These are phyloP conservation scores for Aspergillus cristatus DNA, from an alignment of 495 filamentous ascomycete genomes.

Conservation along the genomic window DNA sequence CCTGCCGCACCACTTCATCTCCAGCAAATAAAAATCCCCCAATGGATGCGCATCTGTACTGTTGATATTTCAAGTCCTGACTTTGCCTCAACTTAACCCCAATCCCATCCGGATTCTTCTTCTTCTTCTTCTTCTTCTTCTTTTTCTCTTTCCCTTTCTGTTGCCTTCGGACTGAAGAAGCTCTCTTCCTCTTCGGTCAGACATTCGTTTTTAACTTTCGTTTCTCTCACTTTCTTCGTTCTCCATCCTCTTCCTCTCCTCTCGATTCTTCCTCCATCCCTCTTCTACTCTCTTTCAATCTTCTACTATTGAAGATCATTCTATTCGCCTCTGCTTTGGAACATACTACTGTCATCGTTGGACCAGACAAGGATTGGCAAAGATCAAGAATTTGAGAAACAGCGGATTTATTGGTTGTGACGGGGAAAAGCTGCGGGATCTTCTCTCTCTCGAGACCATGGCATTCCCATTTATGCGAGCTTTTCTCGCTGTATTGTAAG, in stretches of 20 bases:
- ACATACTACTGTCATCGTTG: neutral
- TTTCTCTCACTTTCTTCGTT: neutral
- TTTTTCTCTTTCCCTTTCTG: conserved; percentile 7
- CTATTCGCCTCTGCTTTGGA: neutral
- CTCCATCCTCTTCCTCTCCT: neutral
- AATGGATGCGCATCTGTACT: conserved; percentile 13
- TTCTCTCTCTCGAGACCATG: conserved; percentile 19
- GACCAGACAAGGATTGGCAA: neutral
- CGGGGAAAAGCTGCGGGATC: neutral
- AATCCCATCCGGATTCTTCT: conserved; percentile 2
- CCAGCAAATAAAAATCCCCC: conserved; percentile 15
- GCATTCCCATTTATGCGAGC: conserved; percentile 38
- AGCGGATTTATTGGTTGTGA: neutral
- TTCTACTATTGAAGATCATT: conserved; percentile 5
- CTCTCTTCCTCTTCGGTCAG: conserved; percentile 10
- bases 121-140: conserved; percentile 10
- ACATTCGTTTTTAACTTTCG: conserved; percentile 16
- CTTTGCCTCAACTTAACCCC: conserved; percentile 6
- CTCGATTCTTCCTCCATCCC: conserved; percentile 10
- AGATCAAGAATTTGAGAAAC: neutral
- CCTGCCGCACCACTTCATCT: conserved; percentile 7
- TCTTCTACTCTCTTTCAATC: conserved; percentile 5
- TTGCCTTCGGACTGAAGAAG: conserved; percentile 15
- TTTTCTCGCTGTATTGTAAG: conserved; percentile 41
- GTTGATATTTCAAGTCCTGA: conserved; percentile 3